Evolutionary conservation across 306 rosid genomes (phyloP), one percentile per base, ranked within the genome.

Genomic region (Vigna hirtella): DNA sequence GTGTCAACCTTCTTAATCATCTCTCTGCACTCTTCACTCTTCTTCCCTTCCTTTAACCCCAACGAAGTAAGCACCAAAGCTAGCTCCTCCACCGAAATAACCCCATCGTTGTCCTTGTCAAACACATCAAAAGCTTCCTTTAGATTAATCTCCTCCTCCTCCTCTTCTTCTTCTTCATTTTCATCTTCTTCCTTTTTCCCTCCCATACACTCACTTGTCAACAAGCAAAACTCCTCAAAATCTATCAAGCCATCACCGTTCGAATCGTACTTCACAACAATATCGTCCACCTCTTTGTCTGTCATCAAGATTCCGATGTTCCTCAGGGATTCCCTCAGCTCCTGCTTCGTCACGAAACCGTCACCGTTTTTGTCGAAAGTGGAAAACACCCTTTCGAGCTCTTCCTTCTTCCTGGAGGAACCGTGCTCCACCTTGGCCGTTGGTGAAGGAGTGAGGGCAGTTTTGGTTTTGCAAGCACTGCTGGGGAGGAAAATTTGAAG

Each of bases 51-150:
- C 18, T 78, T 88, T 66, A 93, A 83, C 3, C 97, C 97, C 81
- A 93, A 77, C 0, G 91, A 83, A 55, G 73, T 76, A 72, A 93
- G 82, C 24, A 93, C 89, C 75, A 84, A 75, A 51, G 86, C 90
- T 59, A 93, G 49, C 62, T 93, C 97, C 77, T 90, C 96, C 34
- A 83, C 93, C 0, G 96, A 83, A 67, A 93, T 93, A 40, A 80
- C 30, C 66, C 97, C 97, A 77, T 90, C 92, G 48, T 82, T 82
- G 51, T 93, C 91, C 52, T 89, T 87, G 24, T 93, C 97, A 77
- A 93, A 90, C 86, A 93, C 97, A 68, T 80, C 97, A 87, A 93
- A 93, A 62, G 93, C 96, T 76, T 90, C 96, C 82, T 85, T 93
- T 64, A 93, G 74, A 49, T 82, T 77, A 66, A 73, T 83, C 65